Conservation (phyloP, 768 basidiomycete species). For the Serendipita sp. region DNA sequence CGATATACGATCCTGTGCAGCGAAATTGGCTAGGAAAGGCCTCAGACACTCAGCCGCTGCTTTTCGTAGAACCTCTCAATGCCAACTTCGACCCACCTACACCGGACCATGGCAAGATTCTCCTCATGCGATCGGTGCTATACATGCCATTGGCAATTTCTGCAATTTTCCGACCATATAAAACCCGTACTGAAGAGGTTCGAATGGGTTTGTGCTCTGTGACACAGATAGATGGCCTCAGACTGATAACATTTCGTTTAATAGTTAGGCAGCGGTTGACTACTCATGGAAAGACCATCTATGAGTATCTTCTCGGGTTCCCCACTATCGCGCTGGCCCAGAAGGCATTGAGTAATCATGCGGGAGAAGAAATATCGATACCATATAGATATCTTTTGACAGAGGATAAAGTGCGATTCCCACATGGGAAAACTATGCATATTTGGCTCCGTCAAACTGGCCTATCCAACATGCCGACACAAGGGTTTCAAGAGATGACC, state of each 20-base stretch:
- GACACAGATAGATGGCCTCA: not conserved
- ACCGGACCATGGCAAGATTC: not conserved
- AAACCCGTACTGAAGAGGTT: not conserved
- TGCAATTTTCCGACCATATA: not conserved
- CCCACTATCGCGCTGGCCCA: not conserved
- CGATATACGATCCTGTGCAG: not conserved
- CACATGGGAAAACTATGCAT: not conserved
- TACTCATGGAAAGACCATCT: not conserved
- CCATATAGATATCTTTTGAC: not conserved
- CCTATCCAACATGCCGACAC: not conserved
- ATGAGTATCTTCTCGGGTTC: not conserved
- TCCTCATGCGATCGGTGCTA: not conserved
- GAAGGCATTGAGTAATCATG: not conserved
- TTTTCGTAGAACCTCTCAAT: not conserved
- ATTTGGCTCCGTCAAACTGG: conserved; percentile 1
- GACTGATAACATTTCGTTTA: not conserved
- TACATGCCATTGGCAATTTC: not conserved
- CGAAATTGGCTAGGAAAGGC: not conserved
- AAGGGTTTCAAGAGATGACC: not conserved
- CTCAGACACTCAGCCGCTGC: not conserved
- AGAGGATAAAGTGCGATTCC: not conserved
- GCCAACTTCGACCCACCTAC: not conserved
- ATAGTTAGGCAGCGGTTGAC: not conserved
- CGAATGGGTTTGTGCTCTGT: not conserved
- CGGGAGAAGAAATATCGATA: not conserved